These are phyloP conservation scores for Aspergillus sp. DNA, from an alignment of 2,329 filamentous ascomycete species.

Conservation along the genomic window DNA sequence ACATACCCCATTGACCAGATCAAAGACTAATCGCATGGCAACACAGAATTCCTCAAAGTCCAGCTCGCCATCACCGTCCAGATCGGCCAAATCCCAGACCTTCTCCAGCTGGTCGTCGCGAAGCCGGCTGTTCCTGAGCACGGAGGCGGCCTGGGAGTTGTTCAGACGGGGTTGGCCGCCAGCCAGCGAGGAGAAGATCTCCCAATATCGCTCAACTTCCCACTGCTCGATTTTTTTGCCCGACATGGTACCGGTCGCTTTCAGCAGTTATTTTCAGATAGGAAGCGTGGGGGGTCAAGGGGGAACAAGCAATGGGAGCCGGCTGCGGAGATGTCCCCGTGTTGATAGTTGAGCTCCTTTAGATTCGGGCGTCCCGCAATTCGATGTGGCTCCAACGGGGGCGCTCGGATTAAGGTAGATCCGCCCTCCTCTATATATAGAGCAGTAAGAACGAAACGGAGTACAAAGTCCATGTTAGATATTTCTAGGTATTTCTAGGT, in stretches of 20 bases:
- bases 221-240: slow-evolving; percentile 64
- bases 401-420: slow-evolving; percentile 26
- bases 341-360: slow-evolving; percentile 17
- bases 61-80: slow-evolving; percentile 94
- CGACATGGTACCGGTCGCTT: slow-evolving; percentile 32
- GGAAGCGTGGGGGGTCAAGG: background rate
- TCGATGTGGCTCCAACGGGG: slow-evolving; percentile 13
- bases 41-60: slow-evolving; percentile 99
- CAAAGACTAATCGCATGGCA: slow-evolving; percentile 96
- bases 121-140: slow-evolving; percentile 71
- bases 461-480: no score
- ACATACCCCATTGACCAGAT: slow-evolving; percentile 87
- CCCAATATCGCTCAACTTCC: slow-evolving; percentile 77
- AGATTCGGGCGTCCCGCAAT: slow-evolving; percentile 19
- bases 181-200: slow-evolving; percentile 70
- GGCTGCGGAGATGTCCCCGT: slow-evolving; percentile 4
- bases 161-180: slow-evolving; percentile 65
- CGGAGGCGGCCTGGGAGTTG: slow-evolving; percentile 67
- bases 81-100: slow-evolving; percentile 96
- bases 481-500: background rate
- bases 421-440: slow-evolving; percentile 13
- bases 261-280: background rate
- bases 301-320: background rate
- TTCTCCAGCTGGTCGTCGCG: slow-evolving; percentile 85
- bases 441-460: background rate